Evolutionary conservation across 768 basidiomycete species (phyloP).

Genomic region (Fistulinella prunicolor): DNA sequence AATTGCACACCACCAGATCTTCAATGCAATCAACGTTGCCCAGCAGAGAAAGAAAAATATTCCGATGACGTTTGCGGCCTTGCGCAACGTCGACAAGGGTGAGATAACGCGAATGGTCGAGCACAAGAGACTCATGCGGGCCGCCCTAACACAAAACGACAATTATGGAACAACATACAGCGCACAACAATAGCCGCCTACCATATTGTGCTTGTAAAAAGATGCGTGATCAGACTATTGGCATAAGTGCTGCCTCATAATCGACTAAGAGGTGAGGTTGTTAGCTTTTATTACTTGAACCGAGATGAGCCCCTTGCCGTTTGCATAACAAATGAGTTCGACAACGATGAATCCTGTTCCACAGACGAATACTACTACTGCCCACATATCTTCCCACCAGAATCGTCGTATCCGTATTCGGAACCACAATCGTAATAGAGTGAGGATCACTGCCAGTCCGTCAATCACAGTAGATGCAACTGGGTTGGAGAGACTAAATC

Average conservation of each 20-base stretch:
- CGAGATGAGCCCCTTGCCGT: not conserved
- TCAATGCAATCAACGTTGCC: not conserved
- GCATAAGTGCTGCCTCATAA: not conserved
- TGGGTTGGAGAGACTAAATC: too few relatives aligned
- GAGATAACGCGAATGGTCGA: not conserved
- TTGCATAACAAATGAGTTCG: not conserved
- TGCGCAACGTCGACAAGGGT: not conserved
- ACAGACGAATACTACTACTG: not conserved
- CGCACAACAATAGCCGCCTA: not conserved
- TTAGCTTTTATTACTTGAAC: not conserved
- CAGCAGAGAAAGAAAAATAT: not conserved
- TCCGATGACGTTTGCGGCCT: not conserved
- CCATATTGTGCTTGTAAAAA: not conserved
- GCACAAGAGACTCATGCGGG: not conserved
- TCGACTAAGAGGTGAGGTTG: not conserved
- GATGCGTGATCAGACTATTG: not conserved
- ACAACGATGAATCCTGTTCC: not conserved
- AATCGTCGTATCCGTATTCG: constrained; percentile 1
- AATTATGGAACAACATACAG: not conserved
- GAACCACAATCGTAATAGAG: not conserved
- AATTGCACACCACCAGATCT: not conserved
- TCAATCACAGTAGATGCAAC: not conserved
- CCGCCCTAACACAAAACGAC: too few relatives aligned
- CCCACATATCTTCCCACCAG: constrained; percentile 7
- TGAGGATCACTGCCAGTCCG: not conserved